phyloP scores from a whole-genome alignment of 768 basidiomycete species.

The Kwoniella heveanensis region DNA sequence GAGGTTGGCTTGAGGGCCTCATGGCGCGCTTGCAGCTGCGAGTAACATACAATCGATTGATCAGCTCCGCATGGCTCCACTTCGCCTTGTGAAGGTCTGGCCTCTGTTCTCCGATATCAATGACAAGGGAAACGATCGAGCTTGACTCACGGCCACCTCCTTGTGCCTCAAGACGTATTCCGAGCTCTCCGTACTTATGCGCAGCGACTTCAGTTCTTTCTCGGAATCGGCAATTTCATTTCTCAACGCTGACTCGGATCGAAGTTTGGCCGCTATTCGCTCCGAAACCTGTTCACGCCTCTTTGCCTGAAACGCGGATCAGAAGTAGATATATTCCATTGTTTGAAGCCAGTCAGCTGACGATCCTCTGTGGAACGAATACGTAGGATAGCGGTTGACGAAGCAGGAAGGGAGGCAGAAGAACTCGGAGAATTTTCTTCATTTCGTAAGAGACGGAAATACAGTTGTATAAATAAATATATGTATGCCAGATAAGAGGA shows the following conservation, averaged over 20 bases:
- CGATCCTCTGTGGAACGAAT: too few relatives aligned
- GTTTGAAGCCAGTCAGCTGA: neutral
- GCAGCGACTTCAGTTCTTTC: slow-evolving; percentile 46
- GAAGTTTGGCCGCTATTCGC: slow-evolving; percentile 47
- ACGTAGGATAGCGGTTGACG: too few relatives aligned
- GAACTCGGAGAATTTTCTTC: too few relatives aligned
- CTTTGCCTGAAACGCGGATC: slow-evolving; percentile 39
- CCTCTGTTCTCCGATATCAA: too few relatives aligned
- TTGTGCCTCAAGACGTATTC: slow-evolving; percentile 47
- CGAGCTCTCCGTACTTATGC: slow-evolving; percentile 44
- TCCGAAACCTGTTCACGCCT: slow-evolving; percentile 48
- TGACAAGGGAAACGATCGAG: too few relatives aligned
- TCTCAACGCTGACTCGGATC: slow-evolving; percentile 45
- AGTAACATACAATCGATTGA: neutral
- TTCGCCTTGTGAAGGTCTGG: too few relatives aligned
- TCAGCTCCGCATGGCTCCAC: too few relatives aligned
- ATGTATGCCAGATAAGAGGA: neutral
- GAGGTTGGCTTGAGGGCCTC: slow-evolving; percentile 42
- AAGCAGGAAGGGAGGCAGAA: too few relatives aligned
- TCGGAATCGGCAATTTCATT: slow-evolving; percentile 51
- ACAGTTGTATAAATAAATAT: too few relatives aligned
- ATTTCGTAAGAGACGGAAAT: too few relatives aligned
- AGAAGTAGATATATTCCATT: neutral
- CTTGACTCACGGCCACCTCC: slow-evolving; percentile 45
- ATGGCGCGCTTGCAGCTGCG: slow-evolving; percentile 45